These are phyloP conservation scores for Fusarium sp. DNA, from an alignment of 2,329 filamentous ascomycete species.

Conservation along the genomic window DNA sequence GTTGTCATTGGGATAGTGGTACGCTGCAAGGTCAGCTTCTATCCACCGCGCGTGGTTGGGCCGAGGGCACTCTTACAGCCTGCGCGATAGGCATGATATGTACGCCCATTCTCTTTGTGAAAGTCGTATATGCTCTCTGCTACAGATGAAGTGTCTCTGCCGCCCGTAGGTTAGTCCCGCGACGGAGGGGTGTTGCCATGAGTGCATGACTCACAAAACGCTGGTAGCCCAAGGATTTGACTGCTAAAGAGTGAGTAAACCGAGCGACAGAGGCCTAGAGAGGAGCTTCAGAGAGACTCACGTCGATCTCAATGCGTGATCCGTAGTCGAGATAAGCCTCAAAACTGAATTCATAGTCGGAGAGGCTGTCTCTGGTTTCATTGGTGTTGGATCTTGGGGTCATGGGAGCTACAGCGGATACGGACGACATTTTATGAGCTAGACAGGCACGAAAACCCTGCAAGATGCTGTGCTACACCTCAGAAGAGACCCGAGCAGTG, in stretches of 20 bases:
- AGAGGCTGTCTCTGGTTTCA: conserved; percentile 6
- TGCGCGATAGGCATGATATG: conserved; percentile 14
- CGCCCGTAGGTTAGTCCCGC: not conserved
- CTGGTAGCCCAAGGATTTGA: conserved; percentile 6
- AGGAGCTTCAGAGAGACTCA: not conserved
- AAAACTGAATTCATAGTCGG: conserved; percentile 18
- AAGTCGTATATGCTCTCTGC: conserved; percentile 15
- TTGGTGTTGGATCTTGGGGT: not conserved
- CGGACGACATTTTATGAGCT: not conserved
- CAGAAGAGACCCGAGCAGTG: conserved; percentile 2
- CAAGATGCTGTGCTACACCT: not conserved
- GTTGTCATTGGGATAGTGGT: conserved; percentile 7
- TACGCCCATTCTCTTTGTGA: conserved; percentile 11
- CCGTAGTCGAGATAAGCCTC: conserved; percentile 14
- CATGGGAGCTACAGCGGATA: not conserved
- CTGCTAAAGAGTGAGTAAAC: conserved; percentile 5
- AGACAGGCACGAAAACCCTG: not conserved
- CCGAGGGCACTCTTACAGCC: not conserved
- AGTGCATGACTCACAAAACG: not conserved
- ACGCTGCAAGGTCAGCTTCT: conserved; percentile 1
- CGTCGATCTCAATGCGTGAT: conserved; percentile 12
- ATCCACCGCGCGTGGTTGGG: not conserved
- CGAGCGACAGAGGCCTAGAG: not conserved
- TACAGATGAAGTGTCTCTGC: conserved; percentile 12
- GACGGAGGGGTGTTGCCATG: not conserved